Evolutionary conservation across 805 yeast genomes (phyloP), one percentile per base, ranked within the genome.

Genomic region (Naumovozyma baii): DNA sequence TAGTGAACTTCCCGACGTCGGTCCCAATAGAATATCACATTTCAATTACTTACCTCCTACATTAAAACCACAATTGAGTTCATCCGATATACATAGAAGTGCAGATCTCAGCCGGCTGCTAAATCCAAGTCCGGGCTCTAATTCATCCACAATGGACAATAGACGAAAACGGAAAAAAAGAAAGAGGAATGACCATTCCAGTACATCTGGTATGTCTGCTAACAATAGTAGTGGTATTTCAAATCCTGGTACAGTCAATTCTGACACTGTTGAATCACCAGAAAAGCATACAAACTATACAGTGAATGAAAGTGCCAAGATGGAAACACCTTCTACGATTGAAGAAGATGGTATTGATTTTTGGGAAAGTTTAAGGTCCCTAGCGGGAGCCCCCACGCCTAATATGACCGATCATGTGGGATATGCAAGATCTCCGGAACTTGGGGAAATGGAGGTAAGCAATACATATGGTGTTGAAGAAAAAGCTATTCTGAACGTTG

Each of bases 41-140:
- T 82, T 82, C 65, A 81, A 80, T 55, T 80, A 79, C 50, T 61
- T 82, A 18, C 85, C 88, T 12, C 81, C 87, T 2, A 75, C 82
- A 4, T 81, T 78, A 44, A 81, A 76, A 36, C 92, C 90, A 0
- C 80, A 76, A 48, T 59, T 82, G 33, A 78, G 69, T 17, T 77
- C 84, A 1, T 76, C 83, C 0, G 66, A 63, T 18, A 58, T 73
- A n/a, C 64, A 70, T 18, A 63, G 60, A 34, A 72, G 68, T 31
- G 62, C 70, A 13, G 74, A 73, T 47, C 46, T 76, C 18, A 55
- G 62, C 45, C 66, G 66, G 39, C 45, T 74, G 9, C 50, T 76
- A 46, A 75, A 74, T 48, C 63, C 64, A 10, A 45, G 31, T 14
- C 31, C 31, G 5, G 13, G 31, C 13, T 12, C 15, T 9, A 29